Conservation (phyloP, 1,139 yeast species). For the Geotrichum europaeum region DNA sequence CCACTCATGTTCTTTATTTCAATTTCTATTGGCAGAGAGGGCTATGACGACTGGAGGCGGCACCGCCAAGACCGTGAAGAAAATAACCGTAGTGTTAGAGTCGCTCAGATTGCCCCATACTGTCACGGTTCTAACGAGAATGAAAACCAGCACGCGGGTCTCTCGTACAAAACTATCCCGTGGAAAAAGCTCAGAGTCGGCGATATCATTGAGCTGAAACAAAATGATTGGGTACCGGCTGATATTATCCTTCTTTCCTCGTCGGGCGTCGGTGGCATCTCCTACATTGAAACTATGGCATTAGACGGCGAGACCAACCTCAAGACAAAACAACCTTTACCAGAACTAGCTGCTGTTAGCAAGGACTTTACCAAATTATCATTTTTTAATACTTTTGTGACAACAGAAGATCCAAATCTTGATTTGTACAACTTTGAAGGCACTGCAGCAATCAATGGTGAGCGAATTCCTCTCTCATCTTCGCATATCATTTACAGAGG, state of each 20-base stretch:
- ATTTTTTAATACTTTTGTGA: constrained; percentile 45
- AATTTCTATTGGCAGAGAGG: constrained; percentile 90
- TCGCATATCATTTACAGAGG: constrained; percentile 87
- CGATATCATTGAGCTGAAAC: constrained; percentile 62
- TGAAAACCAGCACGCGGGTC: no score
- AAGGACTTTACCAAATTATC: constrained; percentile 49
- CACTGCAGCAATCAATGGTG: constrained; percentile 38
- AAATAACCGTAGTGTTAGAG: constrained; percentile 58
- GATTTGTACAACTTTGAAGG: constrained; percentile 94
- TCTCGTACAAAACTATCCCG: constrained; percentile 35
- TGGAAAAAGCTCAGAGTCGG: constrained; percentile 88
- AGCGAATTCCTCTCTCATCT: constrained; percentile 58
- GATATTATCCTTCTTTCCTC: constrained; percentile 70
- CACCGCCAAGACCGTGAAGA: constrained; percentile 83
- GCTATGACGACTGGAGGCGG: constrained; percentile 84
- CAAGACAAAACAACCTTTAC: constrained; percentile 70
- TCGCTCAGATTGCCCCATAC: no score
- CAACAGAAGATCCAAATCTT: constrained; percentile 87
- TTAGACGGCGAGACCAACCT: constrained; percentile 94
- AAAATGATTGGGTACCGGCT: constrained; percentile 92
- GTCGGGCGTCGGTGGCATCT: constrained; percentile 60
- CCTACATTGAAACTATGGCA: constrained; percentile 93
- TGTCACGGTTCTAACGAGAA: no score
- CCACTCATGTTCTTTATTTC: constrained; percentile 84
- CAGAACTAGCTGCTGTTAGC: constrained; percentile 49